These are phyloP conservation scores for Scedosporium dehoogii DNA, from an alignment of 2,329 filamentous ascomycete genomes.

Conservation along the genomic window DNA sequence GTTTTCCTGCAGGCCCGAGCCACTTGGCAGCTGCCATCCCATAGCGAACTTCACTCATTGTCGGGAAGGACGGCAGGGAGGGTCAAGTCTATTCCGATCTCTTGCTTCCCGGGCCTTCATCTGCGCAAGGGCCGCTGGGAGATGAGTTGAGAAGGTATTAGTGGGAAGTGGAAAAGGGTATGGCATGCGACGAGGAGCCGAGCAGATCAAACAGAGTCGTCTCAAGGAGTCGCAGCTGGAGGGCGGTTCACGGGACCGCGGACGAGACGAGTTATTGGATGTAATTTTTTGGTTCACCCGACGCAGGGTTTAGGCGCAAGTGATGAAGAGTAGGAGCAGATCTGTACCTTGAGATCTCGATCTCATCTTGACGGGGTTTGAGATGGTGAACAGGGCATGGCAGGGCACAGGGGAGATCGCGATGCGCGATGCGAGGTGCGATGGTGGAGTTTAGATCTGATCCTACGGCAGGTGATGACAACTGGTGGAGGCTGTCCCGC, in stretches of 20 bases:
- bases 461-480: too few species aligned
- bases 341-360: neutral
- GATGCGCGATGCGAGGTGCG: too few species aligned
- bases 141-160: neutral
- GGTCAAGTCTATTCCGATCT: neutral
- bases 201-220: conserved; percentile 3
- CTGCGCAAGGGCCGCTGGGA: neutral
- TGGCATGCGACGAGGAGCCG: neutral
- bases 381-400: neutral
- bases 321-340: neutral
- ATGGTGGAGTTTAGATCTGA: too few species aligned
- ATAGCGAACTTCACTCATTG: neutral
- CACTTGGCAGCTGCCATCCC: neutral
- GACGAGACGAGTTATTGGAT: neutral
- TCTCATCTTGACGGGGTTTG: neutral
- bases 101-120: neutral
- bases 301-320: neutral
- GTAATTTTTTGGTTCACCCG: neutral
- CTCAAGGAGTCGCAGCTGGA: neutral
- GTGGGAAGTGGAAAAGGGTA: neutral
- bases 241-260: neutral
- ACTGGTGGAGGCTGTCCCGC: too few species aligned
- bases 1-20: neutral
- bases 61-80: neutral
- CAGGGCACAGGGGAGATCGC: too few species aligned